A percentile compares a stretch with the other conserved stretches of the same genome.
Evolutionary conservation across 345 rosid genomes (phyloP).

Genomic region (Citrus cavaleriei): DNA sequence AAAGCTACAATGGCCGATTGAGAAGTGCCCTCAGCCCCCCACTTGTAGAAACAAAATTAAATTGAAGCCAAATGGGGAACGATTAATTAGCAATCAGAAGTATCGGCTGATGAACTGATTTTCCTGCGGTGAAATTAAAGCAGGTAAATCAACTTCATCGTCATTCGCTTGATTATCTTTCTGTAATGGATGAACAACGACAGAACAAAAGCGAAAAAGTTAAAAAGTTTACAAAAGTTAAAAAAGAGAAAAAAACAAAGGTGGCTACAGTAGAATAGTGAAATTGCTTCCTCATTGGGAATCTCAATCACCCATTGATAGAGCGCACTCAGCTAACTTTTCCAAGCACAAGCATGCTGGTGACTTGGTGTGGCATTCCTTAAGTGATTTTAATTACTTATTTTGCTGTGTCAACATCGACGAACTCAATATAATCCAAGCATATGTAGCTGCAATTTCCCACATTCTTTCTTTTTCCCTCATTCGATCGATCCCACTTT

Average conservation of each 20-base stretch:
- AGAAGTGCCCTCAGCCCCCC: background rate
- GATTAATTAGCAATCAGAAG: background rate
- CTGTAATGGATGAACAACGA: background rate
- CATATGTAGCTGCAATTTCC: background rate
- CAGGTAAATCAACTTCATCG: background rate
- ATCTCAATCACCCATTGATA: background rate
- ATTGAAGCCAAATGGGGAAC: background rate
- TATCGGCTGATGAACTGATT: background rate
- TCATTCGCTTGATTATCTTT: background rate
- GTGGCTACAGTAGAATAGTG: background rate
- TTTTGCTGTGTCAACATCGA: background rate
- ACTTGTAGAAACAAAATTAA: background rate
- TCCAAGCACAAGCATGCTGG: background rate
- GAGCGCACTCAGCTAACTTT: background rate
- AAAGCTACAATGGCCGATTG: too few relatives aligned
- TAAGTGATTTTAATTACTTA: background rate
- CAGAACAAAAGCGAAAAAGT: background rate
- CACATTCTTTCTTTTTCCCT: background rate
- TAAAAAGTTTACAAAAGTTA: background rate
- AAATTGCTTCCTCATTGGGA: background rate
- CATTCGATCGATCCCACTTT: background rate
- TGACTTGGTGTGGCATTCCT: too few relatives aligned
- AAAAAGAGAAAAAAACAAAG: background rate
- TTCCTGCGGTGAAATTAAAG: background rate
- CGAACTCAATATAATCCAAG: background rate